Conservation (phyloP, 2,329 filamentous ascomycete genomes). For the Mycosphaerella arachidis region DNA sequence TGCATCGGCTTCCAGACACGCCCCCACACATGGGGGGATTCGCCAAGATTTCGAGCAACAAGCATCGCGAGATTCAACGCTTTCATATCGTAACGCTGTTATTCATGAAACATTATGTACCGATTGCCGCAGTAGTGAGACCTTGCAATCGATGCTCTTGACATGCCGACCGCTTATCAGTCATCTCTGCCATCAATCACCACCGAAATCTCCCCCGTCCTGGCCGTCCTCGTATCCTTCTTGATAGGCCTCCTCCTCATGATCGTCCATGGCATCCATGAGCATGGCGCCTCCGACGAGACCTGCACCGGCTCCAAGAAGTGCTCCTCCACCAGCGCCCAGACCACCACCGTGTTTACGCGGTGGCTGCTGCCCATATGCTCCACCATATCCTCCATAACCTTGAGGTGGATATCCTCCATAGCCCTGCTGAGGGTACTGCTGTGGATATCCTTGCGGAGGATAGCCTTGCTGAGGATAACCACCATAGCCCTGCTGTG, state of each 20-base stretch:
- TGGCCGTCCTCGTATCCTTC: conserved; percentile 43
- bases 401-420: conserved; percentile 24
- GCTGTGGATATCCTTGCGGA: conserved; percentile 31
- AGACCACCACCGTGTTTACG: conserved; percentile 49
- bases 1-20: neutral
- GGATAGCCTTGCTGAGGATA: conserved; percentile 20
- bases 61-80: neutral
- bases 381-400: conserved; percentile 35
- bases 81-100: neutral
- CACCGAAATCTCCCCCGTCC: conserved; percentile 32
- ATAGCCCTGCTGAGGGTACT: conserved; percentile 30
- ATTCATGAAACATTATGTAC: neutral
- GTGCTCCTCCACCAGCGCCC: conserved; percentile 68
- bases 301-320: conserved; percentile 75
- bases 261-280: conserved; percentile 55
- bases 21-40: neutral
- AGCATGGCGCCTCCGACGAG: conserved; percentile 72
- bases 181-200: conserved; percentile 33
- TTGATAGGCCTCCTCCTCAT: conserved; percentile 51
- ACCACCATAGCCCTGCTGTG: conserved; percentile 27
- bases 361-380: conserved; percentile 37
- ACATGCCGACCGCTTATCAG: conserved; percentile 7
- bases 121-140: neutral
- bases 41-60: neutral
- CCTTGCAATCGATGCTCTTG: neutral